Conservation (phyloP, 2,329 filamentous ascomycete species). For the Fusarium caatingaense region DNA sequence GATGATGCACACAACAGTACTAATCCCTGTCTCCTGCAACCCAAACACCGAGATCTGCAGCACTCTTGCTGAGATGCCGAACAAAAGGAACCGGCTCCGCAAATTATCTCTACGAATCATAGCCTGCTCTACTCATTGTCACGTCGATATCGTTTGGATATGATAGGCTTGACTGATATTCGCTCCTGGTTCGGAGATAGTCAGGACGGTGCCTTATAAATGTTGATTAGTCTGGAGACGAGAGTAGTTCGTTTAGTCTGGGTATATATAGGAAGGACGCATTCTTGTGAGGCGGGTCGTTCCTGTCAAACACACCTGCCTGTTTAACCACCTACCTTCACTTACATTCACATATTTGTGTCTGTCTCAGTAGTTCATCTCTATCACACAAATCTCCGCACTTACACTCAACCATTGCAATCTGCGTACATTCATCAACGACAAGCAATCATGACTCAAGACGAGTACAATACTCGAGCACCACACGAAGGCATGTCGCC, state of each 20-base stretch:
- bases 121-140: not conserved
- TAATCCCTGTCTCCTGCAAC: constrained; percentile 21
- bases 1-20: not conserved
- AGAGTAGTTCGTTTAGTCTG: constrained; percentile 3
- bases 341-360: not conserved
- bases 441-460: constrained; percentile 36
- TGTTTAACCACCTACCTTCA: not conserved
- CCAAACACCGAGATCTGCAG: constrained; percentile 31
- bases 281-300: not conserved
- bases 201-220: constrained; percentile 3
- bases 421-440: not conserved
- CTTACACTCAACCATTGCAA: not conserved
- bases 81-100: constrained; percentile 7
- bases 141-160: not conserved
- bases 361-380: not conserved
- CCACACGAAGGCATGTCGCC: constrained; percentile 63
- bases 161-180: constrained; percentile 18
- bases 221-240: constrained; percentile 30
- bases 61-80: constrained; percentile 18
- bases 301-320: constrained; percentile 1
- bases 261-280: constrained; percentile 27
- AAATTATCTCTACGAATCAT: not conserved
- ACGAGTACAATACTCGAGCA: constrained; percentile 51
- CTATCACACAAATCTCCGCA: not conserved
- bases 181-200: constrained; percentile 37